Evolutionary conservation across 306 rosid genomes (phyloP).

Genomic region (Hippophae gyantsensis): DNA sequence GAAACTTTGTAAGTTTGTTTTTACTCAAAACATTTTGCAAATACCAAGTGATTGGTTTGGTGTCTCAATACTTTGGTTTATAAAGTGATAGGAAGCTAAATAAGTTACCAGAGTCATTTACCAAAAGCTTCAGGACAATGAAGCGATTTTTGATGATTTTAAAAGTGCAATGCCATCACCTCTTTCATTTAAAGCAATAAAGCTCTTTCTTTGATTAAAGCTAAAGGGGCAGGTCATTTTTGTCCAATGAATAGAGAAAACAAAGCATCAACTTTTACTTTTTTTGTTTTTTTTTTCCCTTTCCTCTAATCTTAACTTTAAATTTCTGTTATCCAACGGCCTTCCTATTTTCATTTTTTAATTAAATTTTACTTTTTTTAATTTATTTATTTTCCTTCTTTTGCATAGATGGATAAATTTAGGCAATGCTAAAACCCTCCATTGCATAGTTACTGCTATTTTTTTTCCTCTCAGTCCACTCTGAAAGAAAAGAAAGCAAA

Average conservation of each 20-base stretch:
- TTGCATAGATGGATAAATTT: slow-evolving; percentile 2
- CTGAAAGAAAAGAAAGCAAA: slow-evolving; percentile 35
- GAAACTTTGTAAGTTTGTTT: too few relatives aligned
- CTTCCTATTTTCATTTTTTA: slow-evolving; percentile 19
- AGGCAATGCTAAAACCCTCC: slow-evolving; percentile 21
- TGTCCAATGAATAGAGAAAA: slow-evolving; percentile 46
- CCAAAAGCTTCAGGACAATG: slow-evolving; percentile 30
- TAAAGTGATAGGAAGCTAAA: slow-evolving; percentile 2
- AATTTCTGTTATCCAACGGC: slow-evolving; percentile 75
- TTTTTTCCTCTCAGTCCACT: slow-evolving; percentile 27
- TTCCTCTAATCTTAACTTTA: slow-evolving; percentile 51
- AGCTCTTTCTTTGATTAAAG: slow-evolving; percentile 23
- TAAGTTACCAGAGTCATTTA: slow-evolving; percentile 4
- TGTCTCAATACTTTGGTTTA: too few relatives aligned
- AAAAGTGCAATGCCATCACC: slow-evolving; percentile 51
- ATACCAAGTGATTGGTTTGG: too few relatives aligned
- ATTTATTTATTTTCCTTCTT: neutral
- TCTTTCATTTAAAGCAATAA: slow-evolving; percentile 54
- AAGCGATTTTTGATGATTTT: slow-evolving; percentile 41
- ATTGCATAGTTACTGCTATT: slow-evolving; percentile 22
- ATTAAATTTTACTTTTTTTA: neutral
- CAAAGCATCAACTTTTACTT: slow-evolving; percentile 46
- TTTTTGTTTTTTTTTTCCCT: slow-evolving; percentile 13
- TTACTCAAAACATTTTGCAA: too few relatives aligned
- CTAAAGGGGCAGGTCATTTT: slow-evolving; percentile 45